Percentiles rank a stretch among this genome's conserved stretches.
Evolutionary conservation across 2,329 filamentous ascomycete species (phyloP).

Genomic region (Venturia nashicola): DNA sequence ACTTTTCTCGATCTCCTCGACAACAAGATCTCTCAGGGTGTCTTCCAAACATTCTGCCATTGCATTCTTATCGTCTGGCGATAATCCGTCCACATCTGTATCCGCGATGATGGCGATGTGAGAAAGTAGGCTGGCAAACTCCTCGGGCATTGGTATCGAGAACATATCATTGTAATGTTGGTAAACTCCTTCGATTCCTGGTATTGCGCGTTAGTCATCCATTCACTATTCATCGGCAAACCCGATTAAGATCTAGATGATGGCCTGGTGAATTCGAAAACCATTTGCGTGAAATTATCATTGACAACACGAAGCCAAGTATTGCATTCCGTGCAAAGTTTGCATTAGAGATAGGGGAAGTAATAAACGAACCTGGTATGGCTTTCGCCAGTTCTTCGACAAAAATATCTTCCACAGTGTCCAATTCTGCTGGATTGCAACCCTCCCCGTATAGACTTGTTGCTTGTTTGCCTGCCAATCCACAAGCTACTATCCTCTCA

Average conservation of each 20-base stretch:
- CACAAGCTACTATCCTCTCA: constrained; percentile 77
- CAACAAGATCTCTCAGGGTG: background rate
- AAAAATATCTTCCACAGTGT: constrained; percentile 28
- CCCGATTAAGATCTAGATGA: background rate
- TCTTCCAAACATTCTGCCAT: background rate
- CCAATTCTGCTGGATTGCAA: constrained; percentile 22
- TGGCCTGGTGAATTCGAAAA: background rate
- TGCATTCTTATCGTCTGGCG: background rate
- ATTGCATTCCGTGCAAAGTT: too few relatives aligned
- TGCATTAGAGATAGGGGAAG: background rate
- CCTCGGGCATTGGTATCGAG: background rate
- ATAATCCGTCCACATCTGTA: background rate
- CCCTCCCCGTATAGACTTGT: constrained; percentile 58
- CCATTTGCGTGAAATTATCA: too few relatives aligned
- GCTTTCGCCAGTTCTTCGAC: constrained; percentile 25
- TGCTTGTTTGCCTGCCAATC: constrained; percentile 63
- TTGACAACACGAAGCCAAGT: background rate
- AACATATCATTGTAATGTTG: background rate
- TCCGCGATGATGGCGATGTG: background rate
- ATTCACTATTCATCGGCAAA: background rate
- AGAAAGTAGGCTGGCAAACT: background rate
- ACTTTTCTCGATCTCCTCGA: background rate
- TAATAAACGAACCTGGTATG: background rate
- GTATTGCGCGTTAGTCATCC: background rate
- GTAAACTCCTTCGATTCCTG: background rate